These are phyloP conservation scores for Cicer pinnatifidum DNA, from an alignment of 306 rosid species.

Conservation along the genomic window DNA sequence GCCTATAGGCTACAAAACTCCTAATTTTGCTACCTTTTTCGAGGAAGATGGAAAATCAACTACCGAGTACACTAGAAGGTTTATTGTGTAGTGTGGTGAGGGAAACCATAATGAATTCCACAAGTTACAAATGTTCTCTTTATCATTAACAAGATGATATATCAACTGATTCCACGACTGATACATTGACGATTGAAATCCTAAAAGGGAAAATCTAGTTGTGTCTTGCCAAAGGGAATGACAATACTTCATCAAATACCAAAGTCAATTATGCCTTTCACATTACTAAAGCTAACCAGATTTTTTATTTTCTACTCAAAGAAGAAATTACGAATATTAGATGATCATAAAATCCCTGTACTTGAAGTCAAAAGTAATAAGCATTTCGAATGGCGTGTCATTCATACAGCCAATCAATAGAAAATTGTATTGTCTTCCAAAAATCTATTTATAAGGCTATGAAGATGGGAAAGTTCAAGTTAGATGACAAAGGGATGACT, in stretches of 20 bases:
- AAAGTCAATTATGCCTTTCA: background rate
- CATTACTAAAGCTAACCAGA: background rate
- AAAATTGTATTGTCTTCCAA: too few species aligned
- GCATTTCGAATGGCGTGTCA: background rate
- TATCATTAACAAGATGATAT: background rate
- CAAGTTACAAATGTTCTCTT: background rate
- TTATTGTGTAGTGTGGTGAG: too few species aligned
- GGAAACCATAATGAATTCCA: background rate
- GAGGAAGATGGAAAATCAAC: too few species aligned
- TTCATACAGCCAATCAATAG: background rate
- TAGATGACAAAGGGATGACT: too few species aligned
- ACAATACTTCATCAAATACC: too few species aligned
- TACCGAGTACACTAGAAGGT: background rate
- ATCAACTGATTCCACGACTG: too few species aligned
- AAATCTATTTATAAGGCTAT: background rate
- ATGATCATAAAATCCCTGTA: background rate
- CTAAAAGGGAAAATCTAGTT: background rate
- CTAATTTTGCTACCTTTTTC: too few species aligned
- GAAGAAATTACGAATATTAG: background rate
- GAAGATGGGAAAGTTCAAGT: background rate
- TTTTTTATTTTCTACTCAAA: too few species aligned
- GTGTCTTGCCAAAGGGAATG: background rate
- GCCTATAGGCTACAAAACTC: too few species aligned
- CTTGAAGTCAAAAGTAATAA: too few species aligned
- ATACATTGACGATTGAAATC: too few species aligned